Conservation (phyloP, 305 asterid genomes). For the Fraxinus nigra region DNA sequence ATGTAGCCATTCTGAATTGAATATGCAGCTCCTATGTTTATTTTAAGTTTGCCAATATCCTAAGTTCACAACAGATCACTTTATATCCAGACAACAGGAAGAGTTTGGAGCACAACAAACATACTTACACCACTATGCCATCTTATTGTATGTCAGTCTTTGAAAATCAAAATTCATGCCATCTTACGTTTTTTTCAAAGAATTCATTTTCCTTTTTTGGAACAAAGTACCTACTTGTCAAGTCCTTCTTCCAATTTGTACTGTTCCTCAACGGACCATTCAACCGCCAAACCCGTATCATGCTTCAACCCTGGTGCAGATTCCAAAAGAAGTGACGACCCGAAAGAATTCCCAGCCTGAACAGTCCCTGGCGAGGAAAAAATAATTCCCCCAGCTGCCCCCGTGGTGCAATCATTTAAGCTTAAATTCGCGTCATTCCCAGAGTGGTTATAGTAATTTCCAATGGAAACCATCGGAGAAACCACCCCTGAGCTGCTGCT, state of each 20-base stretch:
- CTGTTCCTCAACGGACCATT: constrained; percentile 81
- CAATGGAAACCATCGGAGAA: constrained; percentile 36
- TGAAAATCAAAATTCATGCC: neutral
- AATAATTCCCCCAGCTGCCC: constrained; percentile 30
- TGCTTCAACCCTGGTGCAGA: constrained; percentile 72
- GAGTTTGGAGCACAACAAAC: constrained; percentile 1
- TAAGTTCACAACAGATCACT: neutral
- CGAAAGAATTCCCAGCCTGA: constrained; percentile 30
- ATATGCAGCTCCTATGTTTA: neutral
- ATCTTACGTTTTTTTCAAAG: neutral
- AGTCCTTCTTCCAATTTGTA: constrained; percentile 77
- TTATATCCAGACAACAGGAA: neutral
- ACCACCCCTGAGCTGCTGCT: constrained; percentile 30
- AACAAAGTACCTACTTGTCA: constrained; percentile 66
- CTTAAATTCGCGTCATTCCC: constrained; percentile 34
- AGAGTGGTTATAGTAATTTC: constrained; percentile 26
- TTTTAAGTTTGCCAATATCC: neutral
- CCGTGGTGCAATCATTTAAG: constrained; percentile 19
- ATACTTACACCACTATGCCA: neutral
- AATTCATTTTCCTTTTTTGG: constrained; percentile 21
- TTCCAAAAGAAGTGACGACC: constrained; percentile 50
- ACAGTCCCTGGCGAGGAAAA: constrained; percentile 30
- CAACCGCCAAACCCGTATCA: constrained; percentile 69
- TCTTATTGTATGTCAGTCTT: neutral
- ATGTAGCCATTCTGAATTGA: neutral